phyloP scores from a whole-genome alignment of 1,284 basidiomycete species.

The Rhodotorula sp. region DNA sequence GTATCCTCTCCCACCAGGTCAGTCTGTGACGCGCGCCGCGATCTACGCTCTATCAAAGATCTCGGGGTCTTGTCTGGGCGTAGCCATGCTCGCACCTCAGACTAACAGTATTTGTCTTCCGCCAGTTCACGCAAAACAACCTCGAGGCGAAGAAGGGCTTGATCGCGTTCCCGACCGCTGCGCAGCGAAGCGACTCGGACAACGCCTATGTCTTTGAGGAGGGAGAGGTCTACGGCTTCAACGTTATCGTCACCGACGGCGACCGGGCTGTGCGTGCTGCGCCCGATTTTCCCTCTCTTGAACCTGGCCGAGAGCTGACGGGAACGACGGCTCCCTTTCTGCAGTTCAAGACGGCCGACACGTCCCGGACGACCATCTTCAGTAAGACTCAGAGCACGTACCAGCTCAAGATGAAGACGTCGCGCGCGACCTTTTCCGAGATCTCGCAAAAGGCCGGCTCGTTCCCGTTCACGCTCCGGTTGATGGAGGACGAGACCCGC shows the following conservation, averaged over 20 bases:
- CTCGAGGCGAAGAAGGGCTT: conserved; percentile 97
- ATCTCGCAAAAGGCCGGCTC: conserved; percentile 96
- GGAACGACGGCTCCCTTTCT: neutral
- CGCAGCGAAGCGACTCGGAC: conserved; percentile 80
- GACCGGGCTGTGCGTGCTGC: conserved; percentile 69
- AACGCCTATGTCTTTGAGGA: conserved; percentile 75
- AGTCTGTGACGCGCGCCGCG: neutral
- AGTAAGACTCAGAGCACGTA: conserved; percentile 78
- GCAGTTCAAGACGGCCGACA: conserved; percentile 40
- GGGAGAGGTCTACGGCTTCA: conserved; percentile 93
- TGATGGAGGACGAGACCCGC: conserved; percentile 90
- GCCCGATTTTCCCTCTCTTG: neutral
- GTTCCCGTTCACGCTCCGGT: conserved; percentile 96
- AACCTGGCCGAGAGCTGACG: no score
- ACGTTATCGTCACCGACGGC: conserved; percentile 83
- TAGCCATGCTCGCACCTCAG: no score
- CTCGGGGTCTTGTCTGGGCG: no score
- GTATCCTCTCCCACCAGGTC: conserved; percentile 51
- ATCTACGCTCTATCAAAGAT: no score
- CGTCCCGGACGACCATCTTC: conserved; percentile 83
- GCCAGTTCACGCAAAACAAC: conserved; percentile 81
- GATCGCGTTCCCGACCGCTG: conserved; percentile 80
- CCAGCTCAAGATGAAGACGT: conserved; percentile 96
- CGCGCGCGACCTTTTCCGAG: conserved; percentile 89
- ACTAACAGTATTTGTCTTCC: neutral